Conservation (phyloP, 805 yeast genomes). For the Kodamaea laetipori region DNA sequence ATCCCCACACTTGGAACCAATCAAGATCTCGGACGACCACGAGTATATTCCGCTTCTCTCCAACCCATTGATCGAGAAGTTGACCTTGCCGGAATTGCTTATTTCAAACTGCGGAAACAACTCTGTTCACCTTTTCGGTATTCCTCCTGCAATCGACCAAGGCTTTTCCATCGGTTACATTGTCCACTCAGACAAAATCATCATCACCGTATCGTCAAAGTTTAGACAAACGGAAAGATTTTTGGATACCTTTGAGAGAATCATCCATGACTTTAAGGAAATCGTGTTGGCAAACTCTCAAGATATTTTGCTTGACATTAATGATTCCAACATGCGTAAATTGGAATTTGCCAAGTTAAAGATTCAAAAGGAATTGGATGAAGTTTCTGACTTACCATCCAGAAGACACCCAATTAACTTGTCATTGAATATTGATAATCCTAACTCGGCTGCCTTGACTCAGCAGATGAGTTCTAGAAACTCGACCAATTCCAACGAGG, state of each 20-base stretch:
- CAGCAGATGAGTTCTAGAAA: constrained; percentile 14
- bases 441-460: constrained; percentile 23
- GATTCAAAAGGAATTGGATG: constrained; percentile 37
- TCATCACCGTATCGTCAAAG: constrained; percentile 82
- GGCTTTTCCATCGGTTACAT: constrained; percentile 95
- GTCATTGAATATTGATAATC: constrained; percentile 14
- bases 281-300: constrained; percentile 42
- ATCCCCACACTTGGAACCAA: constrained; percentile 45
- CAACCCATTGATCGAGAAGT: constrained; percentile 34
- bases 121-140: constrained; percentile 81
- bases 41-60: constrained; percentile 34
- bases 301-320: constrained; percentile 30
- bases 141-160: constrained; percentile 86
- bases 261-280: constrained; percentile 58
- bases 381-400: constrained; percentile 24
- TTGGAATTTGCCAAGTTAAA: constrained; percentile 36
- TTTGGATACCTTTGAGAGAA: constrained; percentile 65
- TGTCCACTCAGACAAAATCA: constrained; percentile 74
- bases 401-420: constrained; percentile 25
- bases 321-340: constrained; percentile 36
- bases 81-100: constrained; percentile 40
- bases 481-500: constrained; percentile 23
- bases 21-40: constrained; percentile 22
- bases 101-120: constrained; percentile 89
- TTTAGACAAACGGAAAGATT: constrained; percentile 85